These are phyloP conservation scores for Diutina mesorugosa DNA, from an alignment of 1,139 yeast genomes.

Conservation along the genomic window DNA sequence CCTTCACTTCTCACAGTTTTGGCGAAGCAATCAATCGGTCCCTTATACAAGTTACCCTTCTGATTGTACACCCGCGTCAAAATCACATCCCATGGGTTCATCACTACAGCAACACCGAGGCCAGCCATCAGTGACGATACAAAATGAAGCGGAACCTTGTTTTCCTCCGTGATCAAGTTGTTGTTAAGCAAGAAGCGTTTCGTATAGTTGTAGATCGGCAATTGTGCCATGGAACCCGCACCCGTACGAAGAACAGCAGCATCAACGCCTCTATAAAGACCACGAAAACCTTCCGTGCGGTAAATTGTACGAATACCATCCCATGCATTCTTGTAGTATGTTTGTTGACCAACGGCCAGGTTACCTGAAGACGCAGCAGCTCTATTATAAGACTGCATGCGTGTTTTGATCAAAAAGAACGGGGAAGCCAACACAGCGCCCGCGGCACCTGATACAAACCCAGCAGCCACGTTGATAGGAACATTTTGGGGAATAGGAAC, in stretches of 20 bases:
- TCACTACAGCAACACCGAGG: conserved; percentile 60
- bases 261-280: conserved; percentile 82
- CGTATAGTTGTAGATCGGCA: conserved; percentile 80
- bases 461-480: conserved; percentile 64
- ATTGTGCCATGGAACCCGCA: conserved; percentile 89
- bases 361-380: conserved; percentile 8
- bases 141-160: conserved; percentile 64
- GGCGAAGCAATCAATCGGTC: conserved; percentile 77
- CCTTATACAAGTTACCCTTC: conserved; percentile 73
- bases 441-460: conserved; percentile 73
- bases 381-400: conserved; percentile 84
- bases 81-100: conserved; percentile 97
- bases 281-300: conserved; percentile 58
- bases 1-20: conserved; percentile 83
- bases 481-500: conserved; percentile 42
- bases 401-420: conserved; percentile 77
- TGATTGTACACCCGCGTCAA: conserved; percentile 92
- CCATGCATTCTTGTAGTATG: conserved; percentile 60
- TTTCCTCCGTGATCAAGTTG: conserved; percentile 33
- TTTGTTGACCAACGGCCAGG: conserved; percentile 77
- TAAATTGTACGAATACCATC: conserved; percentile 58
- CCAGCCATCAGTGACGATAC: conserved; percentile 74
- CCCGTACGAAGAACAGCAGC: conserved; percentile 94
- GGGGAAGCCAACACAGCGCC: conserved; percentile 92
- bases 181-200: conserved; percentile 43